Base-by-base conservation (phyloP, 2,329 filamentous ascomycete species). In the Calonectria pteridis region DNA sequence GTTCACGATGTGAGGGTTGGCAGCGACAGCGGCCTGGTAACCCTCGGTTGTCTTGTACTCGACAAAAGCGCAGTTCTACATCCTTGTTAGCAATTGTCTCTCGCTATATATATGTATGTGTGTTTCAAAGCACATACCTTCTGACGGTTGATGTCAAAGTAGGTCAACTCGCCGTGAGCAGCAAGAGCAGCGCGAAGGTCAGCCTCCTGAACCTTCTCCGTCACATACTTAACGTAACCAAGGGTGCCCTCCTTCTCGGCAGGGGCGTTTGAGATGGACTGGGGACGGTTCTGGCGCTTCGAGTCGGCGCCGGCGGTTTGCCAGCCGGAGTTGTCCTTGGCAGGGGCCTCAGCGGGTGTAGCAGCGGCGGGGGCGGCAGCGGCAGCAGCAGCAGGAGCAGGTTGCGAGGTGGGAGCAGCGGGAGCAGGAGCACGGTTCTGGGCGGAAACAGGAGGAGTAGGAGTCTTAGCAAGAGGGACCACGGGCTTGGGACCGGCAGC, bases 161-260 rank as follows among this genome's bases (percentile, higher is more conserved):
- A 92, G 69, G 89, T 88, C 71, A 96, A 84, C 81, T 93, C 90
- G 76, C 94, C 93, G 78, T 93, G 95, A 79, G 92, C 91, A 78
- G 92, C 89, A 66, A 99, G 88, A 68, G 91, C 90, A 67, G 89
- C 88, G 84, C 90, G 93, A 73, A 99, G 88, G 59, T 95, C 91
- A 50, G 92, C 91, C 18, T 92, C 90, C 82, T 94, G 91, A 67
- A 99, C 93, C 86, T 95, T 96, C 40, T 98, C 95, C 64, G 93
- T 96, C 64, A 98, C 96, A 80, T 96, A 98, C 89, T 98, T 98
- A 85, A 99, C 95, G 85, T 98, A 98, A 26, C 94, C 97, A 78
- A 95, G 91, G 68, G 93, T 93, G 75, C 91, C 91, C 76, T 96
- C 93, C 81, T 95, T 94, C 81, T 96, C 94, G 59, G 87, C 83